Evolutionary conservation across 805 yeast genomes (phyloP).

Genomic region (Candida montana): DNA sequence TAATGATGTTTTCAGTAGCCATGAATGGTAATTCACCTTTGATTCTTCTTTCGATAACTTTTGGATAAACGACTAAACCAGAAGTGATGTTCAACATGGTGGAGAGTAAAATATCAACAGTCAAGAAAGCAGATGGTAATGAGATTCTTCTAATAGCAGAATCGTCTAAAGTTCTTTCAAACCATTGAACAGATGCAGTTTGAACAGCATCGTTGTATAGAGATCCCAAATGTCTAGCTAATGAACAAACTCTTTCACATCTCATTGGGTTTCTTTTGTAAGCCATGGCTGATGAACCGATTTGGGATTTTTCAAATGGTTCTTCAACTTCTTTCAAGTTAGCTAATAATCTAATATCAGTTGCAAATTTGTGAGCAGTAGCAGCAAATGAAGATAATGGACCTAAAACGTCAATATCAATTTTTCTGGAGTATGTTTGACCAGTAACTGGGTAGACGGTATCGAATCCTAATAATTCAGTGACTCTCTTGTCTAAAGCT

Average conservation of each 20-base stretch:
- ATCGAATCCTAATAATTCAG: conserved; percentile 88
- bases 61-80: conserved; percentile 96
- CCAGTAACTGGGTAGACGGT: conserved; percentile 97
- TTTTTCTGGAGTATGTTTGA: conserved; percentile 98
- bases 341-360: conserved; percentile 92
- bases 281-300: conserved; percentile 98
- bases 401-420: conserved; percentile 88
- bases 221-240: conserved; percentile 92
- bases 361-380: conserved; percentile 94
- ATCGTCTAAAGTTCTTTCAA: conserved; percentile 97
- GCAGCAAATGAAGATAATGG: conserved; percentile 96
- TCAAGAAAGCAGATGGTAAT: conserved; percentile 91
- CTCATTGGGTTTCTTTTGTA: conserved; percentile 99
- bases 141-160: conserved; percentile 97
- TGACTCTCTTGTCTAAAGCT: conserved; percentile 84
- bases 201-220: conserved; percentile 89
- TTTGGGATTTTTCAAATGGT: conserved; percentile 97
- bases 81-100: conserved; percentile 89
- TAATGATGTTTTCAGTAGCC: conserved; percentile 98
- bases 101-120: conserved; percentile 87
- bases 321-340: conserved; percentile 97
- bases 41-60: conserved; percentile 96
- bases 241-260: conserved; percentile 97
- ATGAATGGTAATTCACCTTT: conserved; percentile 93
- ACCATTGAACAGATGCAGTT: conserved; percentile 98